These are phyloP conservation scores for Salmacisia buchloeana DNA, from an alignment of 1,284 basidiomycete genomes.

Conservation along the genomic window DNA sequence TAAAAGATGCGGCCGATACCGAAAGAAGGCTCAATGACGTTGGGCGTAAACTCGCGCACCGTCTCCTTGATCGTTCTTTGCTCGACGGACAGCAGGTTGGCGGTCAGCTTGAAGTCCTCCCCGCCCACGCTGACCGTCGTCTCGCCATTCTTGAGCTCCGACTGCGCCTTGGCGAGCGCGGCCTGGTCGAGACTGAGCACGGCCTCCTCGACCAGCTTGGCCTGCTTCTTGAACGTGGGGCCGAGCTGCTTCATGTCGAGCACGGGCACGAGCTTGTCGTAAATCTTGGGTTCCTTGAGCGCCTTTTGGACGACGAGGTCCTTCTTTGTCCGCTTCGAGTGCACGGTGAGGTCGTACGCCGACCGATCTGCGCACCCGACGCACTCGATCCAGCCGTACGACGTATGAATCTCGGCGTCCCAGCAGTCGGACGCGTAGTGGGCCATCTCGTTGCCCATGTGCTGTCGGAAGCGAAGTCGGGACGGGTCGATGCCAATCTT, in stretches of 20 bases:
- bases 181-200: constrained; percentile 68
- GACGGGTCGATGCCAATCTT: constrained; percentile 87
- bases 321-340: constrained; percentile 55
- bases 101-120: constrained; percentile 64
- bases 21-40: constrained; percentile 98
- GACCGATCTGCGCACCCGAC: constrained; percentile 98
- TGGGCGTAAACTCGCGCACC: constrained; percentile 89
- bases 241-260: constrained; percentile 86
- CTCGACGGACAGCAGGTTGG: constrained; percentile 73
- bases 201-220: constrained; percentile 65
- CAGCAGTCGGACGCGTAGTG: constrained; percentile 98
- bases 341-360: constrained; percentile 78
- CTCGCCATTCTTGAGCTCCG: constrained; percentile 67
- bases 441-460: constrained; percentile 97
- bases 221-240: constrained; percentile 82
- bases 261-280: constrained; percentile 68
- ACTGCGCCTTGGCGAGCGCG: constrained; percentile 65
- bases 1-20: constrained; percentile 96
- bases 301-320: constrained; percentile 75
- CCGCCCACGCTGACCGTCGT: constrained; percentile 57
- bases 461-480: constrained; percentile 86
- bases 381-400: constrained; percentile 96
- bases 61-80: constrained; percentile 84
- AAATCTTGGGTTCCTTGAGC: constrained; percentile 71
- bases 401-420: constrained; percentile 96